These are phyloP conservation scores for Phytophthora foliorum DNA, from an alignment of 352 stramenopile genomes.

Conservation along the genomic window DNA sequence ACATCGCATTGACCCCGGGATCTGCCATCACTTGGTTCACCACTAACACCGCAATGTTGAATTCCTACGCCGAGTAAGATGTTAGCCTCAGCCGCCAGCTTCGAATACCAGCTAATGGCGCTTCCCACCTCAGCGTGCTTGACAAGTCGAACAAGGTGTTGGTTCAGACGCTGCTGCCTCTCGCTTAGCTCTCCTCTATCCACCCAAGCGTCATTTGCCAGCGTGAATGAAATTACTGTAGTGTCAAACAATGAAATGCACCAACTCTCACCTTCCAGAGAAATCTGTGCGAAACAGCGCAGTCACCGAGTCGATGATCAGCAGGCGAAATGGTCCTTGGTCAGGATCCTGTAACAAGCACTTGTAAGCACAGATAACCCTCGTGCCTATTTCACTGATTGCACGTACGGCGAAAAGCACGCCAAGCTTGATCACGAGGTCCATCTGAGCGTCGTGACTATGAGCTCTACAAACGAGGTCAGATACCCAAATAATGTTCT, in stretches of 20 bases:
- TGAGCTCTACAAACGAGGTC: conserved; percentile 66
- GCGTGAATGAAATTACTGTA: not conserved
- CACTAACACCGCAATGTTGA: conserved; percentile 94
- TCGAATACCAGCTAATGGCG: not conserved
- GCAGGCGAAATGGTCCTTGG: conserved; percentile 75
- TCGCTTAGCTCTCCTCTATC: conserved; percentile 63
- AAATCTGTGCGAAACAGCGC: conserved; percentile 93
- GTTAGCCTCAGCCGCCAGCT: not conserved
- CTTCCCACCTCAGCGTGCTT: conserved; percentile 73
- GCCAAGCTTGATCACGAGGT: conserved; percentile 83
- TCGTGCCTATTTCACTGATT: not conserved
- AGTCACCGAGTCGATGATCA: conserved; percentile 95
- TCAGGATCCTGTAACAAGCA: conserved; percentile 59
- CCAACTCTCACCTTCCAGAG: conserved; percentile 61
- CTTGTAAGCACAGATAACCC: conserved; percentile 2
- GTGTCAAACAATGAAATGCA: not conserved
- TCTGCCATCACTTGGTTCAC: conserved; percentile 95
- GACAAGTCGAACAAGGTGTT: conserved; percentile 89
- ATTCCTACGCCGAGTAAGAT: conserved; percentile 71
- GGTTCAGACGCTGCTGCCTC: conserved; percentile 92
- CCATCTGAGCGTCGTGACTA: conserved; percentile 91
- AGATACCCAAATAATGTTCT: not conserved
- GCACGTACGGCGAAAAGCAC: conserved; percentile 74
- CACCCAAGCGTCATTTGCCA: not conserved
- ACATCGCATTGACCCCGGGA: conserved; percentile 85